Evolutionary conservation across 192 early-diverging fungal species (phyloP).

Genomic region (Globomyces pollinis-pini): DNA sequence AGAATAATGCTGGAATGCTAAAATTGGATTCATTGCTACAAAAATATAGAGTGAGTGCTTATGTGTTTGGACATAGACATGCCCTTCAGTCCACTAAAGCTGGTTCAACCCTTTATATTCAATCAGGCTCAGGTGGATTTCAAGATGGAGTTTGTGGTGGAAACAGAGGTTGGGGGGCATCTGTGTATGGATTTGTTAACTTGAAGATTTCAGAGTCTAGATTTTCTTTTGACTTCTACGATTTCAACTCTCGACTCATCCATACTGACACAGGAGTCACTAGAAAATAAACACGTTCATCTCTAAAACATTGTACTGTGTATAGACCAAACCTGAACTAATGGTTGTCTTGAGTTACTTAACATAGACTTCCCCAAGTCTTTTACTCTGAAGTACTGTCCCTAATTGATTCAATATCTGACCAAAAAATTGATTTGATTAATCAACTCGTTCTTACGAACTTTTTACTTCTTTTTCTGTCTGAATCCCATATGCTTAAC

Average conservation of each 20-base stretch:
- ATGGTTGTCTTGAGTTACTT: too few relatives aligned
- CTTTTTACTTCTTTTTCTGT: too few relatives aligned
- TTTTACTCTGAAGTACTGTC: too few relatives aligned
- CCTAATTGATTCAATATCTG: too few relatives aligned
- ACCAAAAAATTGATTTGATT: too few relatives aligned
- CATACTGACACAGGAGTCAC: not conserved
- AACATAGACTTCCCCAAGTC: too few relatives aligned
- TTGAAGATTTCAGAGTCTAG: not conserved
- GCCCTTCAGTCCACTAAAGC: not conserved
- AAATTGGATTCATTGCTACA: not conserved
- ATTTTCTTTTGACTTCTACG: not conserved
- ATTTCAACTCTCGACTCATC: not conserved
- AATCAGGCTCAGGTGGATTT: not conserved
- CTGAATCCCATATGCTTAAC: too few relatives aligned
- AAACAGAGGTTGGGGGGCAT: not conserved
- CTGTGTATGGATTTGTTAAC: not conserved
- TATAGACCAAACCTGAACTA: too few relatives aligned
- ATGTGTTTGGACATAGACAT: slow-evolving; percentile 2
- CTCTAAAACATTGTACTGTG: not conserved
- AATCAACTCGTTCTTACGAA: too few relatives aligned
- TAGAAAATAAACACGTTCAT: not conserved
- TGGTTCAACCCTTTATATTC: not conserved
- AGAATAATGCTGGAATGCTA: not conserved
- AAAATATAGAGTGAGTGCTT: not conserved
- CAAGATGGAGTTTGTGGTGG: not conserved